phyloP scores from a whole-genome alignment of 2,329 filamentous ascomycete species.

The Epichloe aotearoae region DNA sequence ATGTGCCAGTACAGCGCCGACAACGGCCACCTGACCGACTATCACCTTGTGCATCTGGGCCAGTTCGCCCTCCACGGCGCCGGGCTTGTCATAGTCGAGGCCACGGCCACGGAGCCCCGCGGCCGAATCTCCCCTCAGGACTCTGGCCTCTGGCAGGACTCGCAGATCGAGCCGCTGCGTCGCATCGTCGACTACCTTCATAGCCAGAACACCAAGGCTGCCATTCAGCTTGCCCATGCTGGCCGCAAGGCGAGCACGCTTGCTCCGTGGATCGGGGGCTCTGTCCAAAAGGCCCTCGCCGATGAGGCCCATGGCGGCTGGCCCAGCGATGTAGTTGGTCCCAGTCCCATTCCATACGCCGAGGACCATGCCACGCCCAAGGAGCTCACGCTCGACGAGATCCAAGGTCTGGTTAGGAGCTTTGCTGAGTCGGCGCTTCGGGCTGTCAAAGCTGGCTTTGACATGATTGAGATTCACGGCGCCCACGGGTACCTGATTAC shows the following conservation, averaged over 20 bases:
- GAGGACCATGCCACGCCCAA: constrained; percentile 39
- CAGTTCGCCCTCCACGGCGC: constrained; percentile 66
- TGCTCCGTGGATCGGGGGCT: constrained; percentile 46
- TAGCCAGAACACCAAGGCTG: constrained; percentile 61
- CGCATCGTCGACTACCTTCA: constrained; percentile 67
- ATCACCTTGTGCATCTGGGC: constrained; percentile 67
- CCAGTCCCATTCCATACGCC: constrained; percentile 44
- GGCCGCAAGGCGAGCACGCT: constrained; percentile 54
- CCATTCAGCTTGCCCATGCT: constrained; percentile 71
- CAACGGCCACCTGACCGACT: background rate
- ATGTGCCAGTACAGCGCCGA: constrained; percentile 2
- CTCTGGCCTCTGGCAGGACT: constrained; percentile 70
- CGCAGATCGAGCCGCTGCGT: constrained; percentile 59
- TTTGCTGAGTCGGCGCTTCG: constrained; percentile 39
- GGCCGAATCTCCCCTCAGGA: constrained; percentile 77
- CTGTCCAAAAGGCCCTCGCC: constrained; percentile 31
- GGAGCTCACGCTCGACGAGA: constrained; percentile 50
- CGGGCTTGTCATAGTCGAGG: constrained; percentile 65
- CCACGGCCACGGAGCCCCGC: constrained; percentile 59
- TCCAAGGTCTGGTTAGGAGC: constrained; percentile 43
- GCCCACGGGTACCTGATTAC: constrained; percentile 47
- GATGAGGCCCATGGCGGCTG: constrained; percentile 39
- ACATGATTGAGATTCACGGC: constrained; percentile 27
- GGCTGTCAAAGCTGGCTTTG: constrained; percentile 43
- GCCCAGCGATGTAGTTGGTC: constrained; percentile 40